Evolutionary conservation across 2,329 filamentous ascomycete genomes (phyloP).

Genomic region (Graphilbum ipis-grandicollis): DNA sequence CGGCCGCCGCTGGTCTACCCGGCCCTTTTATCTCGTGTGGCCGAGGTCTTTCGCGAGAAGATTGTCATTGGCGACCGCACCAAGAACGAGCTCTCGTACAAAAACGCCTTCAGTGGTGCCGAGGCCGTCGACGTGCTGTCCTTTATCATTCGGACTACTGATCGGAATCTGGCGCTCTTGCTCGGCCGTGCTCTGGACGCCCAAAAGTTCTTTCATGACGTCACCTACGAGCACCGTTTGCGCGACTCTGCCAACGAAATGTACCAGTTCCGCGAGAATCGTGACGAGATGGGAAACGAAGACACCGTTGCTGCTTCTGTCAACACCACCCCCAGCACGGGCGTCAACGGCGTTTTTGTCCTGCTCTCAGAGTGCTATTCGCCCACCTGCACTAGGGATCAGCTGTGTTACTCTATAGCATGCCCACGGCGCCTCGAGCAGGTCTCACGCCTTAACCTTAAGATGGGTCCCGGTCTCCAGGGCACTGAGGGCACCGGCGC

Average conservation of each 20-base stretch:
- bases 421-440: slow-evolving; percentile 88
- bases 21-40: slow-evolving; percentile 81
- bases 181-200: slow-evolving; percentile 85
- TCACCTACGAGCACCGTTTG: slow-evolving; percentile 89
- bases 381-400: slow-evolving; percentile 87
- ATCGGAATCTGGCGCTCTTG: slow-evolving; percentile 82
- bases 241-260: slow-evolving; percentile 89
- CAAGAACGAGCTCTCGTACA: slow-evolving; percentile 94
- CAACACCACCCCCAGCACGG: not conserved
- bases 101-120: slow-evolving; percentile 88
- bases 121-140: slow-evolving; percentile 92
- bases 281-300: slow-evolving; percentile 75
- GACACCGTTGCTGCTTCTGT: slow-evolving; percentile 39
- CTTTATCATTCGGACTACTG: slow-evolving; percentile 93
- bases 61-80: slow-evolving; percentile 74
- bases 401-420: slow-evolving; percentile 93
- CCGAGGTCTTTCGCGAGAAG: slow-evolving; percentile 78
- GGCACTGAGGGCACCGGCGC: slow-evolving; percentile 36
- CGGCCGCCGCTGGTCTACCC: slow-evolving; percentile 81
- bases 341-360: slow-evolving; percentile 89
- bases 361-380: slow-evolving; percentile 95
- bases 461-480: slow-evolving; percentile 76
- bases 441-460: slow-evolving; percentile 83
- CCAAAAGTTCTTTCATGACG: slow-evolving; percentile 98
- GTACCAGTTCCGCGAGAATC: slow-evolving; percentile 88